Evolutionary conservation across 129 eudicot species (phyloP), one percentile per base, ranked within the genome.

Genomic region (Glebionis coronaria): DNA sequence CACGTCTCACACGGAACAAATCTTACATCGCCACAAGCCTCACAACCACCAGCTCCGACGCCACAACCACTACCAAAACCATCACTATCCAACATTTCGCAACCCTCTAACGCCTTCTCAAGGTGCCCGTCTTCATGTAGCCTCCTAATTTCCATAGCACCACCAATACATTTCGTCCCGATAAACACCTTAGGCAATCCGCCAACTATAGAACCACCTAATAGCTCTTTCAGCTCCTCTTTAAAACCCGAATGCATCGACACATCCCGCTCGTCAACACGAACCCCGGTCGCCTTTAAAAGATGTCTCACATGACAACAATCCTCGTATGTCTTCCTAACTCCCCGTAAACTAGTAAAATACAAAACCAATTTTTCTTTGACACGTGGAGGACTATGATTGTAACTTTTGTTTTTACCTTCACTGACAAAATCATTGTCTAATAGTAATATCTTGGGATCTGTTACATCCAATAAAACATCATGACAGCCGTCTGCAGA

Each of bases 211-310:
- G 57, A 74, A 25, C 87, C 90, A 4, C 84, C 88, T 56, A 81
- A 40, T 35, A 86, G 35, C 80, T 82, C 95, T 61, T 80, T 93
- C 65, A 93, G 19, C 68, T 93, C 99, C 10, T 93, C 97, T 72
- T 79, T 93, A 53, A 93, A 93, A 9, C 95, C 95, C 9, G 87
- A 88, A 79, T 93, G 97, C 99, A 93, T 88, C 0, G 99, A 93
- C 0, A 93, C 95, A 42, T 93, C 99, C 20, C 99, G 81, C 70
- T 93, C 99, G 8, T 93, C 99, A 6, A 93, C 77, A 15, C 85
- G 78, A 56, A 87, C 87, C 9, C 95, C 88, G 6, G 89, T 54
- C 0, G 85, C 83, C 31, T 82, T 93, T n/a, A 93, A 40, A 6
- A 93, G 79, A 3, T 83, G 79, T 25, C 93, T 72, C 21, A 89